Conservation (phyloP, 2,329 filamentous ascomycete species). For the Onygenales sp. region DNA sequence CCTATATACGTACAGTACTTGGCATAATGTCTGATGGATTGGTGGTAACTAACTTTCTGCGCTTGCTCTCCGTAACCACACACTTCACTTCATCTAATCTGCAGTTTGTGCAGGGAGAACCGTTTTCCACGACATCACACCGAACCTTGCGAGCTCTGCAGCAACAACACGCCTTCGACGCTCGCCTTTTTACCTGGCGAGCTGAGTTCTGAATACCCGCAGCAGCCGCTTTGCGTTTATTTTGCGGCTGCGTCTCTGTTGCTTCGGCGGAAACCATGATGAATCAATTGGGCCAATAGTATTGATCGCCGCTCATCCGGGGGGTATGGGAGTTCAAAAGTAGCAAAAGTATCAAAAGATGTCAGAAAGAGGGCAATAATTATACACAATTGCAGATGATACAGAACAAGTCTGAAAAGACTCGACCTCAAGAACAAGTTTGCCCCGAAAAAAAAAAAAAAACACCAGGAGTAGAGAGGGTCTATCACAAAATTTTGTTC, state of each 20-base stretch:
- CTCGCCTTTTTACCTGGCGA: constrained; percentile 58
- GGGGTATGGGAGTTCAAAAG: background rate
- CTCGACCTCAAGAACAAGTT: background rate
- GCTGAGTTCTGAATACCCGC: constrained; percentile 45
- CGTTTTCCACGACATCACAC: constrained; percentile 42
- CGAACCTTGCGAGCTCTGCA: constrained; percentile 44
- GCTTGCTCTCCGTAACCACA: constrained; percentile 23
- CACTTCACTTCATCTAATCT: constrained; percentile 19
- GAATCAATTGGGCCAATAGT: constrained; percentile 10
- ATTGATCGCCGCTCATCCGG: background rate
- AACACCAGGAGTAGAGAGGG: background rate
- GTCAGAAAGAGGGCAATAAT: background rate
- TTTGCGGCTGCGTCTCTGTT: constrained; percentile 24
- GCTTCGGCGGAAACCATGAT: constrained; percentile 11
- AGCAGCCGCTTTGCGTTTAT: constrained; percentile 49
- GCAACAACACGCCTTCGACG: constrained; percentile 43
- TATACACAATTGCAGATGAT: too few species aligned
- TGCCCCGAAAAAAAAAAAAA: background rate
- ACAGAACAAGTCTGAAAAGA: background rate
- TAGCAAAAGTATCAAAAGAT: background rate
- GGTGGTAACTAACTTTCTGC: constrained; percentile 45
- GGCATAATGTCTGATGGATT: constrained; percentile 5
- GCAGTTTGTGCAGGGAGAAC: constrained; percentile 25
- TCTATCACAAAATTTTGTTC: background rate
- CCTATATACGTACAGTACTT: constrained; percentile 7